Evolutionary conservation across 2,329 filamentous ascomycete genomes (phyloP).

Genomic region (Xylaria digitata): DNA sequence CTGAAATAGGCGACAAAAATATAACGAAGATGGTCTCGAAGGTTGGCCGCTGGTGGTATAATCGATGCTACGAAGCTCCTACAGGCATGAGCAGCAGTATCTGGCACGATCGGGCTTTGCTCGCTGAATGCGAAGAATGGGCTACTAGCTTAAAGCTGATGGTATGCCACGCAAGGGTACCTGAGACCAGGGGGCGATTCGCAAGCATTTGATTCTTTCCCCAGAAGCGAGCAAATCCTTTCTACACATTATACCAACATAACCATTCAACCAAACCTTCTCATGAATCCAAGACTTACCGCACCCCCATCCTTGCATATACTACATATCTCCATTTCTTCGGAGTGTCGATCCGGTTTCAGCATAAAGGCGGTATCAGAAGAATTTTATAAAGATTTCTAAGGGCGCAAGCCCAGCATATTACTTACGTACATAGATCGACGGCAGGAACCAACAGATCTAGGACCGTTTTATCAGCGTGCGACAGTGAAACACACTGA

Average conservation of each 20-base stretch:
- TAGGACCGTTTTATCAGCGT: not conserved
- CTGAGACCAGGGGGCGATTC: slow-evolving; percentile 61
- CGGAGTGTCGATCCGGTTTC: not conserved
- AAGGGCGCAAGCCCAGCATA: slow-evolving; percentile 36
- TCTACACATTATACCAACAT: not conserved
- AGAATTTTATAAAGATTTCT: slow-evolving; percentile 36
- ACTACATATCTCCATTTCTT: slow-evolving; percentile 16
- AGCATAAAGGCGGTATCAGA: slow-evolving; percentile 22
- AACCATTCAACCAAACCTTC: not conserved
- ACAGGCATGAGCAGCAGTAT: slow-evolving; percentile 71
- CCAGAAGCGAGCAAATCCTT: not conserved
- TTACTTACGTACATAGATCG: slow-evolving; percentile 19
- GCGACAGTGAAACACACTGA: slow-evolving; percentile 3
- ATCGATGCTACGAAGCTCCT: slow-evolving; percentile 84
- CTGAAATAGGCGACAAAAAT: slow-evolving; percentile 79
- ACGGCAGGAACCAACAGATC: slow-evolving; percentile 20
- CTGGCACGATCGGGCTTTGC: slow-evolving; percentile 79
- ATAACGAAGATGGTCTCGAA: slow-evolving; percentile 93
- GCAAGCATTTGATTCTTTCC: slow-evolving; percentile 58
- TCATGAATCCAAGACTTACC: not conserved
- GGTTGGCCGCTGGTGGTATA: slow-evolving; percentile 97
- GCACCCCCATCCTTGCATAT: slow-evolving; percentile 12
- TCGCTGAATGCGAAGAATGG: slow-evolving; percentile 87
- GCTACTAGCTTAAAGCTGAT: slow-evolving; percentile 89
- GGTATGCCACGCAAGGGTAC: slow-evolving; percentile 91